Base-by-base conservation (phyloP, 176 grass and related monocot species). In the Eragrostis nindensis region DNA sequence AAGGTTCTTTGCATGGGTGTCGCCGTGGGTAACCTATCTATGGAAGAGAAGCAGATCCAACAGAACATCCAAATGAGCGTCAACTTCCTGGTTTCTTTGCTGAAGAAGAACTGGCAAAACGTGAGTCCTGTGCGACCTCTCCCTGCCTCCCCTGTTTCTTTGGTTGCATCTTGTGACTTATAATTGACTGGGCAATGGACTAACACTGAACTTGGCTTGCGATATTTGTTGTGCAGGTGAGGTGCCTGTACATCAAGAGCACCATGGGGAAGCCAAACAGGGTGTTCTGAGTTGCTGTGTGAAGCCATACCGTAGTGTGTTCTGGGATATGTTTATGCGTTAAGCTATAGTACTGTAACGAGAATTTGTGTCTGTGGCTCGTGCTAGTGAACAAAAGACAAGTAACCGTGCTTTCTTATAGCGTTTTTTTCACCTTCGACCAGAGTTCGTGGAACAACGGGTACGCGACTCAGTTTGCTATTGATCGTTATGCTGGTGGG, bases 61-160 rank as follows among this genome's bases (percentile, higher is more conserved):
- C 90, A 90, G 62, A 92, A 96, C 79, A 89, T 96, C 42, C 93
- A 96, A 55, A 83, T 96, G 62, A 85, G 90, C 4, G 93, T 92
- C 42, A 96, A 96, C 76, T 96, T 96, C 85, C 72, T 92, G 17
- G 87, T 92, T 14, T 96, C 93, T 8, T 80, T 96, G 68, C 64
- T 96, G 36, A 96, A 96, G 84, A 95, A 92, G 85, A 96, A 96
- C 61, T 90, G 90, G 93, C 93, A 96, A 62, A 96, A 96, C 64
- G 93, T 92, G 78, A 86, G 84, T 80, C 7, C 19, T 18, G 0
- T 52, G 15, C 0, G 0, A 24, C 13, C 10, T 30, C 62, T 19
- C 22, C 27, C 8, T 8, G 0, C 21, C 13, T 56, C 38, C 12
- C 21, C 52, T 50, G 19, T 5, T 4, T 68, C 17, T 68, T 16